Percentiles rank a stretch among this genome's conserved stretches.
These are phyloP conservation scores for Chlorella sp. DNA, from an alignment of 139 green algal genomes.

Conservation along the genomic window DNA sequence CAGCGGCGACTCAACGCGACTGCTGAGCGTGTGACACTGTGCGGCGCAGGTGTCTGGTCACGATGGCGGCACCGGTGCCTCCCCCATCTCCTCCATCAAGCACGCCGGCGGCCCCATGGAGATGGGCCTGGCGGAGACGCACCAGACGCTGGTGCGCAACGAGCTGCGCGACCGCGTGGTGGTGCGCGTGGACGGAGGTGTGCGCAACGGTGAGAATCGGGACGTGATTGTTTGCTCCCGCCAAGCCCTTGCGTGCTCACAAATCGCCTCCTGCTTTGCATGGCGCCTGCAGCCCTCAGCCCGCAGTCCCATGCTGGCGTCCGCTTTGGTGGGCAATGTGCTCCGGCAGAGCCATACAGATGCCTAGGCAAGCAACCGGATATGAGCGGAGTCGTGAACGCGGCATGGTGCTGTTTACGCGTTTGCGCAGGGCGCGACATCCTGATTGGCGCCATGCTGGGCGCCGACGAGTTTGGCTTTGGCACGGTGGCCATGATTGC, in stretches of 20 bases:
- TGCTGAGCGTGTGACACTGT: background rate
- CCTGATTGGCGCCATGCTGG: constrained; percentile 82
- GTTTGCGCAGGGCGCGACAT: constrained; percentile 83
- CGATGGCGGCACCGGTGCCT: constrained; percentile 96
- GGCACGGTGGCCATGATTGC: constrained; percentile 99
- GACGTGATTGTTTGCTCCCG: too few relatives aligned
- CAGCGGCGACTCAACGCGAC: too few relatives aligned
- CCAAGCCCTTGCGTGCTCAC: too few relatives aligned
- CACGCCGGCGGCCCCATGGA: constrained; percentile 95
- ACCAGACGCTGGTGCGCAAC: constrained; percentile 83
- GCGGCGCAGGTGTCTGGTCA: constrained; percentile 79
- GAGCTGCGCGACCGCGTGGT: constrained; percentile 92
- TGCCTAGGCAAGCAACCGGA: too few relatives aligned
- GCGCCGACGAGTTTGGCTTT: constrained; percentile 96
- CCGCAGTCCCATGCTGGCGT: too few relatives aligned
- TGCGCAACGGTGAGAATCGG: constrained; percentile 71
- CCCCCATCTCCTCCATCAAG: constrained; percentile 97
- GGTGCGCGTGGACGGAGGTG: constrained; percentile 89
- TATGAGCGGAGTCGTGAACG: too few relatives aligned
- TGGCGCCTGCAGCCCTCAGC: too few relatives aligned
- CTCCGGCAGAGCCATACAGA: too few relatives aligned
- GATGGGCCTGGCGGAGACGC: constrained; percentile 88
- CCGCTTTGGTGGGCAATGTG: too few relatives aligned
- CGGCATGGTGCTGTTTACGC: too few relatives aligned
- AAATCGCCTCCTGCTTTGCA: too few relatives aligned